Evolutionary conservation across 768 basidiomycete species (phyloP).

Genomic region (Saitozyma sp.): DNA sequence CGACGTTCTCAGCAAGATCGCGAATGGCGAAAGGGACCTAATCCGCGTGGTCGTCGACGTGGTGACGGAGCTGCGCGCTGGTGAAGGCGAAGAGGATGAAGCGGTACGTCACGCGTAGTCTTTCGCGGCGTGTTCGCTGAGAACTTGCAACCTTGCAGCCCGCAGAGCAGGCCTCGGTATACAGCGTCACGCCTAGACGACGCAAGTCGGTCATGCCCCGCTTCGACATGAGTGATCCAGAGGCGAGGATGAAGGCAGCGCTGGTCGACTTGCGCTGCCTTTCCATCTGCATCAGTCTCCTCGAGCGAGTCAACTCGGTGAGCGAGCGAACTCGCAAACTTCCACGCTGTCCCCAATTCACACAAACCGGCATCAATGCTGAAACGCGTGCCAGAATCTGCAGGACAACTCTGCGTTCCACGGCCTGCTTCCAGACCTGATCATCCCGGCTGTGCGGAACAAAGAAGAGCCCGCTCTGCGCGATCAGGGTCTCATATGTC

Average conservation of each 20-base stretch:
- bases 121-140: constrained; percentile 3
- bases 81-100: constrained; percentile 36
- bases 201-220: constrained; percentile 13
- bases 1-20: constrained; percentile 74
- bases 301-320: constrained; percentile 83
- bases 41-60: constrained; percentile 87
- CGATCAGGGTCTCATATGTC: constrained; percentile 74
- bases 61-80: constrained; percentile 73
- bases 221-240: constrained; percentile 54
- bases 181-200: constrained; percentile 45
- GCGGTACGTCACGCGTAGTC: constrained; percentile 7
- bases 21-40: constrained; percentile 74
- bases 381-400: constrained; percentile 49
- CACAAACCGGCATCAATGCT: too few relatives aligned
- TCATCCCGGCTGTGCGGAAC: constrained; percentile 84
- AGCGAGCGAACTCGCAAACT: too few relatives aligned
- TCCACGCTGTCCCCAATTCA: too few relatives aligned
- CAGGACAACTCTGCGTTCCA: constrained; percentile 70
- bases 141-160: constrained; percentile 47
- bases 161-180: constrained; percentile 31
- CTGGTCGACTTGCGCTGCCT: constrained; percentile 73
- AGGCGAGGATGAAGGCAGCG: constrained; percentile 64
- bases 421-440: constrained; percentile 72
- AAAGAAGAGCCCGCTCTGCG: constrained; percentile 74
- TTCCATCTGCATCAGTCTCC: constrained; percentile 73